These are phyloP conservation scores for Clonostachys rosea DNA, from an alignment of 2,329 filamentous ascomycete species.

Conservation along the genomic window DNA sequence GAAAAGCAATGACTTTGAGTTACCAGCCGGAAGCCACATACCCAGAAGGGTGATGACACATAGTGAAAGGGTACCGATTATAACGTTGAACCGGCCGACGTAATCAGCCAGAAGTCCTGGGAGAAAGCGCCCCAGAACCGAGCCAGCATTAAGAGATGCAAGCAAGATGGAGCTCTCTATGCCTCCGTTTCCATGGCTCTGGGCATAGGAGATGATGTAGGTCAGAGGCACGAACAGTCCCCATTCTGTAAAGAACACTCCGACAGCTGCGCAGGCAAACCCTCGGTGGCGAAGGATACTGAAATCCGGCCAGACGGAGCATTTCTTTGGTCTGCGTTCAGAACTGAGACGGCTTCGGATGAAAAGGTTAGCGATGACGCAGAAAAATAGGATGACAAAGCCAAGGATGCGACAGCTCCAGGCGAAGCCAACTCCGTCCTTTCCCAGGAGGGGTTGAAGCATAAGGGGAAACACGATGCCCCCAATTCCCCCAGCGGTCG, in stretches of 20 bases:
- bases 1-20: not conserved
- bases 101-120: conserved; percentile 51
- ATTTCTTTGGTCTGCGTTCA: conserved; percentile 29
- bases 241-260: not conserved
- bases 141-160: conserved; percentile 62
- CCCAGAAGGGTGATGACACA: conserved; percentile 5
- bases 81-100: conserved; percentile 49
- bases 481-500: conserved; percentile 8
- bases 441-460: conserved; percentile 17
- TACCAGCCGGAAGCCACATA: conserved; percentile 26
- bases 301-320: conserved; percentile 13
- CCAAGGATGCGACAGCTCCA: conserved; percentile 25
- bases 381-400: conserved; percentile 19
- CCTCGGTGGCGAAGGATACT: conserved; percentile 33
- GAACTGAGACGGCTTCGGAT: conserved; percentile 13
- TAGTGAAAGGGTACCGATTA: conserved; percentile 47
- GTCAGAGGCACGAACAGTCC: not conserved
- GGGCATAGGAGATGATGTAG: not conserved
- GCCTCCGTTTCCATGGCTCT: not conserved
- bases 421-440: conserved; percentile 16
- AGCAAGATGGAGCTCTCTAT: conserved; percentile 43
- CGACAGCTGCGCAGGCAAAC: conserved; percentile 8
- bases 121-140: conserved; percentile 50
- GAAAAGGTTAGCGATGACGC: conserved; percentile 11
- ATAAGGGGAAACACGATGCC: conserved; percentile 25